These are phyloP conservation scores for Solanum hybrid DNA, from an alignment of 305 asterid genomes.

Conservation along the genomic window DNA sequence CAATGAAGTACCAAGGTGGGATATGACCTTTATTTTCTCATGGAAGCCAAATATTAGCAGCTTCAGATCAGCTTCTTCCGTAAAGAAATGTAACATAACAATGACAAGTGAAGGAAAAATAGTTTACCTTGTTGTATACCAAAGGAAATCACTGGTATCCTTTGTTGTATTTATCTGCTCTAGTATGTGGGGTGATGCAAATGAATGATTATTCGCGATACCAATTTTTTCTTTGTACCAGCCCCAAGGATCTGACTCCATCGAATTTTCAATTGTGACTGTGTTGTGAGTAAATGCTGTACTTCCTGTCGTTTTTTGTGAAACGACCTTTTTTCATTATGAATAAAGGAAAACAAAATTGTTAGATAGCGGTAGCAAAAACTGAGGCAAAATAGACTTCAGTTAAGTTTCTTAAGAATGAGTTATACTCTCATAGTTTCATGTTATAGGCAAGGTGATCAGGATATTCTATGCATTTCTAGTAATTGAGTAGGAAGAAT, in stretches of 20 bases:
- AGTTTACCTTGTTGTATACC: constrained; percentile 48
- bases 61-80: neutral
- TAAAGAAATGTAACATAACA: neutral
- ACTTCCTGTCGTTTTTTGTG: constrained; percentile 36
- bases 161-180: constrained; percentile 83
- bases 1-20: neutral
- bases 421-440: neutral
- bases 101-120: neutral
- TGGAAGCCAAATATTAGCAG: neutral
- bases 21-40: neutral
- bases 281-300: constrained; percentile 20
- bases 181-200: constrained; percentile 35
- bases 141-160: constrained; percentile 59
- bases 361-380: constrained; percentile 6
- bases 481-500: no score
- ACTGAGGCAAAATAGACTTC: neutral
- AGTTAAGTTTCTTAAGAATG: neutral
- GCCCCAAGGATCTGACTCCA: constrained; percentile 49
- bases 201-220: constrained; percentile 36
- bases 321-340: constrained; percentile 34
- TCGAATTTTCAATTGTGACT: constrained; percentile 21
- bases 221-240: constrained; percentile 68
- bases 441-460: no score
- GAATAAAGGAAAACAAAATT: neutral
- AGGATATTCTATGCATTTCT: neutral